Evolutionary conservation across 1,284 basidiomycete species (phyloP).

Genomic region (Filobasidium uniguttulatum): DNA sequence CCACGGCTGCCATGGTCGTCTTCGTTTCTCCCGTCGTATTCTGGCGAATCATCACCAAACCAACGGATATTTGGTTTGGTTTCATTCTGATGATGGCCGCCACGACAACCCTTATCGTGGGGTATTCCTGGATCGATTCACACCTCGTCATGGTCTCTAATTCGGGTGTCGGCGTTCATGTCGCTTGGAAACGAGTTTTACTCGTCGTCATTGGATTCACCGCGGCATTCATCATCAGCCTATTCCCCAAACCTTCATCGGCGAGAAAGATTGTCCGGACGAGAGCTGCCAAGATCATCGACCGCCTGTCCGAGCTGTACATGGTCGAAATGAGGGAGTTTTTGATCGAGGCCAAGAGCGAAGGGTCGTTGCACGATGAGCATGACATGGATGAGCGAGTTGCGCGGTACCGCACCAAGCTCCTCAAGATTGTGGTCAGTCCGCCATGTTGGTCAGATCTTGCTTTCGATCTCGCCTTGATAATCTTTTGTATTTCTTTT

Average conservation of each 20-base stretch:
- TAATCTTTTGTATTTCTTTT: background rate
- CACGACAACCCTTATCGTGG: conserved; percentile 38
- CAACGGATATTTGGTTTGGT: conserved; percentile 35
- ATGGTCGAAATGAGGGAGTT: conserved; percentile 26
- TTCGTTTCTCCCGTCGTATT: conserved; percentile 46
- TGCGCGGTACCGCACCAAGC: conserved; percentile 1
- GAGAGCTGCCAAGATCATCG: conserved; percentile 26
- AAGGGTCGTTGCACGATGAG: background rate
- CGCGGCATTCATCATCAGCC: conserved; percentile 29
- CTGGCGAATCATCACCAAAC: conserved; percentile 41
- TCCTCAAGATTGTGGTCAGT: conserved; percentile 8
- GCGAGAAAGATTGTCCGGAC: conserved; percentile 28
- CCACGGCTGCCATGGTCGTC: conserved; percentile 44
- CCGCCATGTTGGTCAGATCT: background rate
- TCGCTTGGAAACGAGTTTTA: conserved; percentile 44
- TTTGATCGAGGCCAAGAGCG: conserved; percentile 21
- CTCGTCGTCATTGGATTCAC: conserved; percentile 36
- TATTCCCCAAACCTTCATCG: conserved; percentile 31
- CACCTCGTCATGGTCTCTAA: conserved; percentile 41
- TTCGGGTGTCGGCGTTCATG: conserved; percentile 44
- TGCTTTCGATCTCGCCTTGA: background rate
- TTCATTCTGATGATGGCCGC: conserved; percentile 30
- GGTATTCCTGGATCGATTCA: conserved; percentile 51
- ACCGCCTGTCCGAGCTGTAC: conserved; percentile 28
- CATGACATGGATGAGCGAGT: conserved; percentile 7